Conservation (phyloP, 257 asterid species). For the Paulownia fortunei region DNA sequence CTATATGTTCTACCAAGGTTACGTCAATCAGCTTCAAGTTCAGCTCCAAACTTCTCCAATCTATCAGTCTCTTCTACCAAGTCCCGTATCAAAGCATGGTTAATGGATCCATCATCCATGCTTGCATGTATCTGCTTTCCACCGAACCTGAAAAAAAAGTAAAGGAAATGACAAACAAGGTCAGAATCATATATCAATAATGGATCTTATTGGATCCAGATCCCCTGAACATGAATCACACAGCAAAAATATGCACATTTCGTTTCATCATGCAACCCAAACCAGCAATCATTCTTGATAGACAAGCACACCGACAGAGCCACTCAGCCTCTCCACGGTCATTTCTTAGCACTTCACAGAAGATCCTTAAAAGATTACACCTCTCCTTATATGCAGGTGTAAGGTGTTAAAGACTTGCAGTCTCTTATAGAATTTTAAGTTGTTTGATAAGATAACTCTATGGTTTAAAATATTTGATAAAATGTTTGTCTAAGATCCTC, state of each 20-base stretch:
- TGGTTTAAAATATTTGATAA: too few relatives aligned
- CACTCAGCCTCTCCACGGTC: neutral
- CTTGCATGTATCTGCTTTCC: slow-evolving; percentile 81
- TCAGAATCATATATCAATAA: neutral
- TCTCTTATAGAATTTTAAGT: neutral
- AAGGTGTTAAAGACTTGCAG: neutral
- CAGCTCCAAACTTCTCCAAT: slow-evolving; percentile 87
- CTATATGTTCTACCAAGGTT: neutral
- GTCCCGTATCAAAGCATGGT: slow-evolving; percentile 82
- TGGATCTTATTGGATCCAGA: neutral
- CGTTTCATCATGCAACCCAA: neutral
- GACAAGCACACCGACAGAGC: too few relatives aligned
- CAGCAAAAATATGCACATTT: neutral
- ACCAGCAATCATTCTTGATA: neutral
- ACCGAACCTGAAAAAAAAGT: slow-evolving; percentile 64
- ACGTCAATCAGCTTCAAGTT: slow-evolving; percentile 75
- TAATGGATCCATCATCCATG: slow-evolving; percentile 80
- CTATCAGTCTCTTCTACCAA: slow-evolving; percentile 86
- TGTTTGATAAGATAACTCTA: neutral
- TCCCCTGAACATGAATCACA: neutral
- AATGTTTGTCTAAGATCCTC: too few relatives aligned
- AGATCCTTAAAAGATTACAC: neutral
- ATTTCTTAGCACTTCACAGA: neutral
- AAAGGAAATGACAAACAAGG: neutral
- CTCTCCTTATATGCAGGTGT: neutral